phyloP scores from a whole-genome alignment of 2,329 filamentous ascomycete species.

The Ascomycota sp. region DNA sequence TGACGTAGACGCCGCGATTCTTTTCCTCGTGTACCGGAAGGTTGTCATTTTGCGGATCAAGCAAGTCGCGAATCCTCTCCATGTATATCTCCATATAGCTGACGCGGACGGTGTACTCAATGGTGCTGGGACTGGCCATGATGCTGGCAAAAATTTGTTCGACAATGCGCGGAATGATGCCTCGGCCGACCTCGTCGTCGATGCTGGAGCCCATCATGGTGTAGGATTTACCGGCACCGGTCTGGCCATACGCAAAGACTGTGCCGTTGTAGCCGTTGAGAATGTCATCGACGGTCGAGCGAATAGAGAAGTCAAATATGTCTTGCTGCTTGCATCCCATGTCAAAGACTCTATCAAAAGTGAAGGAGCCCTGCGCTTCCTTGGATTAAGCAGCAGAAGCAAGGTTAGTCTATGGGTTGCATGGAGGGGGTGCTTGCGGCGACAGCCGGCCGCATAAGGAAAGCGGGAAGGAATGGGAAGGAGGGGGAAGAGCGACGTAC shows the following conservation, averaged over 20 bases:
- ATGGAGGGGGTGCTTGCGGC: not conserved
- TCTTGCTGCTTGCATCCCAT: constrained; percentile 80
- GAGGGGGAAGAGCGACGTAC: constrained; percentile 31
- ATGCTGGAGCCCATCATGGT: constrained; percentile 77
- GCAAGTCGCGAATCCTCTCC: constrained; percentile 88
- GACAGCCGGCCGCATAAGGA: not conserved
- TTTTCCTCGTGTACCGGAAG: constrained; percentile 96
- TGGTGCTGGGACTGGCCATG: constrained; percentile 72
- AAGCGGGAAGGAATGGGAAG: not conserved
- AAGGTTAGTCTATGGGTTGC: constrained; percentile 6
- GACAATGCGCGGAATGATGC: constrained; percentile 91
- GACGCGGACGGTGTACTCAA: constrained; percentile 96
- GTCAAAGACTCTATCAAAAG: constrained; percentile 93
- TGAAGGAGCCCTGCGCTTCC: constrained; percentile 72
- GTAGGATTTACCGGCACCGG: constrained; percentile 94
- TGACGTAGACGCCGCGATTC: constrained; percentile 88
- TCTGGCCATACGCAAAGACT: constrained; percentile 96
- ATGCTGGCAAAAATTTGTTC: constrained; percentile 97
- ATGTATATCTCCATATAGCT: constrained; percentile 99
- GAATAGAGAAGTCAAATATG: constrained; percentile 96
- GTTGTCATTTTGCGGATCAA: constrained; percentile 87
- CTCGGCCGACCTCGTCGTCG: constrained; percentile 68
- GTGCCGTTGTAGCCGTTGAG: constrained; percentile 98
- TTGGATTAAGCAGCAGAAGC: constrained; percentile 37
- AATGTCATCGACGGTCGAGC: constrained; percentile 89